Evolutionary conservation across 495 filamentous ascomycete species (phyloP), one percentile per base, ranked within the genome.

Genomic region (Podospora sp.): DNA sequence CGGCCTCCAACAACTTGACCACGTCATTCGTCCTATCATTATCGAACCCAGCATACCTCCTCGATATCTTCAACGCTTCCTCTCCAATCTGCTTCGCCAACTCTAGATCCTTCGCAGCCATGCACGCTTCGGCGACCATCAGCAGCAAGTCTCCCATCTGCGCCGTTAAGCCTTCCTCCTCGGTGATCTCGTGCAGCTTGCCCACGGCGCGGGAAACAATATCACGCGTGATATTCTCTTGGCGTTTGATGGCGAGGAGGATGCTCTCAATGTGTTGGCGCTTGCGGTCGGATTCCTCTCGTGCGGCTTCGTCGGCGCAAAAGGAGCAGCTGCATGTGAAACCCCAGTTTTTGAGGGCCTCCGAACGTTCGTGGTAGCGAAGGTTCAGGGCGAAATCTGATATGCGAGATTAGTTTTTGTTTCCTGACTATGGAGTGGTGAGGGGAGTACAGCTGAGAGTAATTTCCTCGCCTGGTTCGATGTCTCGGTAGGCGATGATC

Each of bases 241-340:
- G 70, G 1, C 26, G 63, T 18, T 72, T 69, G 18, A 75, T 22
- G 21, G 68, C 68, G 2, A 55, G 69, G 18, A 77, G 67, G 16
- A 77, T 63, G 0, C 65, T 67, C 25, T 73, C 73, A 49, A 77
- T 69, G 35, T 68, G 65, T 12, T 56, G 46, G 4, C 75, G 66
- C 9, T 67, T 71, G 7, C 50, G 55, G 50, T 77, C 75, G 1
- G 75, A 77, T 3, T 55, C 33, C 0, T 22, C 16, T 58, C 63
- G 1, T 36, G 58, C 0, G 57, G 68, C 14, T 59, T 24, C 3
- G 65, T 26, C 46, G 4, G 62, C 49, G 58, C 76, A 77, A 4
- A 77, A 69, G 6, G 76, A 58, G 50, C 76, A 77, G 18, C 68
- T 70, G 60, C 76, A 77, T 51, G 71, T 70, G 67, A 77, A 77